Evolutionary conservation across 2,329 filamentous ascomycete genomes (phyloP), one percentile per base, ranked within the genome.

Genomic region (Diplocarpon mali): DNA sequence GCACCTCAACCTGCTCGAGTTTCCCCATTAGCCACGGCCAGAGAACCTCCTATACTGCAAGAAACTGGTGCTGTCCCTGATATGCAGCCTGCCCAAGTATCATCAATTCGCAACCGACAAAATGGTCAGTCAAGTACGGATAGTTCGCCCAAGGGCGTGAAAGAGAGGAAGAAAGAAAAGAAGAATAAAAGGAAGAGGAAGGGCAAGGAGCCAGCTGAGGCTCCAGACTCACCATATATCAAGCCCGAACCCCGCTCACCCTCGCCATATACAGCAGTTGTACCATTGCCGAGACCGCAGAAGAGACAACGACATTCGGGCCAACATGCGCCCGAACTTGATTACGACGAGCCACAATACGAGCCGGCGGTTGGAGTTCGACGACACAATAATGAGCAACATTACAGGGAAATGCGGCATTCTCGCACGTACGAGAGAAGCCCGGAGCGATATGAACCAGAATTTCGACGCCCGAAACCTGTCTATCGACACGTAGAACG

Each of bases 1-100:
- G 85, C 85, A 41, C 84, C 85, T 20, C 84, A 85, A 58, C 83
- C 85, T 42, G 78, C 80, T 39, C 81, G 85, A 58, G 78, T 77
- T 51, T 71, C 83, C 61, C 68, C 73, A 51, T 60, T 81, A 65
- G 67, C 73, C 54, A 64, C 67, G 59, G 63, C 68, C 42, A 64
- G 65, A 53, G 52, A 56, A 27, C 57, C 58, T 49, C 57, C 59
- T 13, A 44, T 60, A 32, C 44, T 57, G 37, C 55, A 57, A 45
- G 54, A 60, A 8, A 42, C 48, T 35, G 43, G 51, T 38, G 39
- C 51, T 38, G 38, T 50, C 32, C 50, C 60, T 29, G 60, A 57
- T 45, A 51, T 48, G n/a, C 53, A 55, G 15, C 66, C 73, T 28
- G 71, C 75, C 14, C 76, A 78, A 57, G 68, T 80, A 38, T 66